Evolutionary conservation across 1,284 basidiomycete genomes (phyloP).

Genomic region (Puccinia triticina): DNA sequence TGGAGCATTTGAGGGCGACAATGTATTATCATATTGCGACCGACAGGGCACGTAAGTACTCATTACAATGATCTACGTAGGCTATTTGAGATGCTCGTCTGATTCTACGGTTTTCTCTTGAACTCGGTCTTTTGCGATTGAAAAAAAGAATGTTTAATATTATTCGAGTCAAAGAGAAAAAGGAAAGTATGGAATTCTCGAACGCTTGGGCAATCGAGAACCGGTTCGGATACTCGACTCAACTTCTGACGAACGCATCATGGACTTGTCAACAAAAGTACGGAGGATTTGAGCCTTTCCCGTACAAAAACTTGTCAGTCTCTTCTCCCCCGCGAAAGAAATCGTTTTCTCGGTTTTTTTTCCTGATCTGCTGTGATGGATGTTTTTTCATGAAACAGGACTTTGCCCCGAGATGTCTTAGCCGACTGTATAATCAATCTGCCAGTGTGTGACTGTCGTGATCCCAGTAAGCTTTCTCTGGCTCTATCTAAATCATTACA

Average conservation of each 20-base stretch:
- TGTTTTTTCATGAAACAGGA: conserved; percentile 29
- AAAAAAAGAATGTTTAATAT: conserved; percentile 50
- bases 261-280: conserved; percentile 50
- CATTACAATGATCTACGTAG: too few relatives aligned
- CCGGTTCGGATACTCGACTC: conserved; percentile 50
- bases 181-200: conserved; percentile 24
- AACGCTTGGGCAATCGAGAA: conserved; percentile 45
- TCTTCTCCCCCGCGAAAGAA: neutral
- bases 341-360: neutral
- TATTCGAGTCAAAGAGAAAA: conserved; percentile 43
- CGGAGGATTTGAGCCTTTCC: conserved; percentile 49
- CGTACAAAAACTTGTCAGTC: conserved; percentile 42
- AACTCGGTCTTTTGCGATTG: neutral
- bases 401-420: conserved; percentile 44
- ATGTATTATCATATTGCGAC: conserved; percentile 49
- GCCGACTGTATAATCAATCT: conserved; percentile 51
- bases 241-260: conserved; percentile 48
- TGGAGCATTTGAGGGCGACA: conserved; percentile 42
- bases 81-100: neutral
- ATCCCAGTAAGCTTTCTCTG: conserved; percentile 28
- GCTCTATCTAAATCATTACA: neutral
- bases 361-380: neutral
- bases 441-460: conserved; percentile 50
- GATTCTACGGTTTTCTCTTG: neutral
- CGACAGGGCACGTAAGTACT: conserved; percentile 50